Evolutionary conservation across 768 basidiomycete species (phyloP).

Genomic region (Lactifluus echinatus): DNA sequence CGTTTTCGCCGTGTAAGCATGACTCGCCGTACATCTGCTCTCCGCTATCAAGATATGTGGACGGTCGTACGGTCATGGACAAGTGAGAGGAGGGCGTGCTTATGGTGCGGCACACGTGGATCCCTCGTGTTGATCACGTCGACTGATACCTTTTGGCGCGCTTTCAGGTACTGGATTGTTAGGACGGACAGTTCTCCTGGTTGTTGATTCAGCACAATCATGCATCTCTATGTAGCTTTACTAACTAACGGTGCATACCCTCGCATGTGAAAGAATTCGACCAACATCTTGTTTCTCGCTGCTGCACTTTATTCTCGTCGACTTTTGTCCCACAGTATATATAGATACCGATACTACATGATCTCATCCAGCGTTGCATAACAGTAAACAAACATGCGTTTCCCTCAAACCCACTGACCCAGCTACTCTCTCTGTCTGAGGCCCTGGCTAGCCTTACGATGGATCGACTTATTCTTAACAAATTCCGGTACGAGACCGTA

Average conservation of each 20-base stretch:
- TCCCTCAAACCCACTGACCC: no score
- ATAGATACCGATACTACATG: background rate
- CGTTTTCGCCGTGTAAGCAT: slow-evolving; percentile 31
- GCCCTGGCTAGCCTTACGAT: no score
- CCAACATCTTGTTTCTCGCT: slow-evolving; percentile 4
- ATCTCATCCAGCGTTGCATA: background rate
- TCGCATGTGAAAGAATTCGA: slow-evolving; percentile 6
- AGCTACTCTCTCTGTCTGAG: no score
- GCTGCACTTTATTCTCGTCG: background rate
- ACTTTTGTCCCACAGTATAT: background rate
- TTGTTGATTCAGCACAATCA: slow-evolving; percentile 13
- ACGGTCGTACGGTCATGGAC: background rate
- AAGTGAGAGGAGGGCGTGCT: background rate
- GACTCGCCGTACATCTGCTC: slow-evolving; percentile 26
- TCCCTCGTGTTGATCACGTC: background rate
- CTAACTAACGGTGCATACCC: slow-evolving; percentile 15
- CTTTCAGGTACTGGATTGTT: background rate
- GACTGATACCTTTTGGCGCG: background rate
- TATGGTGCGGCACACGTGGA: background rate
- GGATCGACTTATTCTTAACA: no score
- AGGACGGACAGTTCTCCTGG: slow-evolving; percentile 7
- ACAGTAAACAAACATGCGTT: background rate
- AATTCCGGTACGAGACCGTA: no score
- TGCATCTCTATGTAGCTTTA: slow-evolving; percentile 22
- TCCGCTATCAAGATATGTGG: slow-evolving; percentile 23